phyloP scores from a whole-genome alignment of 306 rosid genomes.

The Prunus salicina region DNA sequence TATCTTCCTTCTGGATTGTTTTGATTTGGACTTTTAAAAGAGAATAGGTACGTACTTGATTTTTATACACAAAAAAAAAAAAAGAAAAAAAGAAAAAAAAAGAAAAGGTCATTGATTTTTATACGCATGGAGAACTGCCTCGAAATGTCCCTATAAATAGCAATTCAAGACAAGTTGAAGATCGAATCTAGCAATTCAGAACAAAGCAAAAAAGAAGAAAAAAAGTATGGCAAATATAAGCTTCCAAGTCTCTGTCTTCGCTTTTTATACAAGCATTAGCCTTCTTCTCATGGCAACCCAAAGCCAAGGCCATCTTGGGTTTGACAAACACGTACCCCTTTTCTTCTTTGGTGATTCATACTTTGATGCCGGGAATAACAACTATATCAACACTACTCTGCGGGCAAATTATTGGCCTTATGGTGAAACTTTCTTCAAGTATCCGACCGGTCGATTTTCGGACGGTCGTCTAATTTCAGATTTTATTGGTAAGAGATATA shows the following conservation, averaged over 20 bases:
- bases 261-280: background rate
- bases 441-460: conserved; percentile 40
- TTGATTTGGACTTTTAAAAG: no score
- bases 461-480: conserved; percentile 45
- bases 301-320: background rate
- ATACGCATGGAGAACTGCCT: no score
- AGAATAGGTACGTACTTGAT: no score
- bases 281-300: background rate
- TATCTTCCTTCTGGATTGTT: no score
- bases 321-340: conserved; percentile 20
- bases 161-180: background rate
- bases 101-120: no score
- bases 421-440: conserved; percentile 39
- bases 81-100: no score
- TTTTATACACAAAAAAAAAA: no score
- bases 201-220: background rate
- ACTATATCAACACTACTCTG: conserved; percentile 32
- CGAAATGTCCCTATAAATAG: background rate
- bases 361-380: conserved; percentile 58
- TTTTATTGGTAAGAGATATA: conserved; percentile 28
- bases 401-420: conserved; percentile 31
- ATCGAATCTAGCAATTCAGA: background rate
- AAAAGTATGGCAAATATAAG: background rate
- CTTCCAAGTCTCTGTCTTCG: background rate
- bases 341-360: conserved; percentile 64